A percentile compares a stretch with the other conserved stretches of the same genome.
These are phyloP conservation scores for Dendrobium catenatum DNA, from an alignment of 106 monocot genomes.

Conservation along the genomic window DNA sequence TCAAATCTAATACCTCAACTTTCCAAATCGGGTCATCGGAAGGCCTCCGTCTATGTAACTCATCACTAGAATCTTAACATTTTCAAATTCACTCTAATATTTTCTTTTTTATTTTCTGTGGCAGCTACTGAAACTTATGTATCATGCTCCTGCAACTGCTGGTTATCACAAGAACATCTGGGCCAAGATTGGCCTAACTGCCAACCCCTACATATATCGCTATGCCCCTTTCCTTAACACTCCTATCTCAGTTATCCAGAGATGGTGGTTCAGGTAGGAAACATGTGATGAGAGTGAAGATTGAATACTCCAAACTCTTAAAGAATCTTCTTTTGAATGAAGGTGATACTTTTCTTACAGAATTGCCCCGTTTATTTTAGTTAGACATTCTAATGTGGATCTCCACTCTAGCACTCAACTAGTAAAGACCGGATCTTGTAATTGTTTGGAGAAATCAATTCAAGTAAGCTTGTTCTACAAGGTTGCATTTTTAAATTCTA, in stretches of 20 bases:
- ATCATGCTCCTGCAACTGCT: slow-evolving; percentile 63
- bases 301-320: background rate
- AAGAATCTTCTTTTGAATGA: background rate
- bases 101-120: slow-evolving; percentile 6
- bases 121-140: slow-evolving; percentile 91
- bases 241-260: slow-evolving; percentile 51
- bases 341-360: background rate
- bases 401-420: no score
- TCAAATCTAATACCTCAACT: no score
- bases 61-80: background rate
- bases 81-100: background rate
- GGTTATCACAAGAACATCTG: slow-evolving; percentile 56
- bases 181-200: slow-evolving; percentile 36
- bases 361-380: background rate
- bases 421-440: no score
- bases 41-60: background rate
- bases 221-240: slow-evolving; percentile 56
- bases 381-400: background rate
- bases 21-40: no score
- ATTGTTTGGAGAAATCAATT: no score
- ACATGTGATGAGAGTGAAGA: background rate
- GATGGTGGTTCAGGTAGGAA: slow-evolving; percentile 71
- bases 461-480: no score
- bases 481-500: no score
- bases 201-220: slow-evolving; percentile 39